phyloP scores from a whole-genome alignment of 768 basidiomycete genomes.

The Clathrus columnatus region DNA sequence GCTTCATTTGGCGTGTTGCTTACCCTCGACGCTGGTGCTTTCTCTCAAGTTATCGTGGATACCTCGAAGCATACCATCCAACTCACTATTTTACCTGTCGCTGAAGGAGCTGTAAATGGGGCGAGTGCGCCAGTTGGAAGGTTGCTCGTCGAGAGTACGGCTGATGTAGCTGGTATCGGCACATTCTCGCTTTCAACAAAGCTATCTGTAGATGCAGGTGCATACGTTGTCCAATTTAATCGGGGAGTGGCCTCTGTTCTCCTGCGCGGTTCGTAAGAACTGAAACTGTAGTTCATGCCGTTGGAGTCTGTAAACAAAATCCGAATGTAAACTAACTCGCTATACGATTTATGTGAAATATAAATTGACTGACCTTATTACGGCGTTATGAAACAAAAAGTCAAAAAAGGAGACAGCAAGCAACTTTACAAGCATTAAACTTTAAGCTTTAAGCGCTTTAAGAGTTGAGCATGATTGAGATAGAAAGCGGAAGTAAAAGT shows the following conservation, averaged over 20 bases:
- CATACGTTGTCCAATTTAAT: conserved; percentile 36
- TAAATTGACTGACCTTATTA: no score
- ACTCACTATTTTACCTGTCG: conserved; percentile 32
- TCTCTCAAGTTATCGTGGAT: conserved; percentile 34
- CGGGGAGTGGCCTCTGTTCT: conserved; percentile 27
- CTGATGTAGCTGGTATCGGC: conserved; percentile 29
- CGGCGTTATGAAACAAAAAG: no score
- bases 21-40: conserved; percentile 43
- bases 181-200: conserved; percentile 31
- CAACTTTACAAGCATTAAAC: no score
- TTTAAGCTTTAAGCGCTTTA: no score
- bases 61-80: conserved; percentile 30
- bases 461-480: no score
- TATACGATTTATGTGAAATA: no score
- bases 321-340: no score
- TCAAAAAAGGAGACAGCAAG: no score
- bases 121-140: conserved; percentile 40
- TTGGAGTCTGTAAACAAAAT: no score
- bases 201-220: conserved; percentile 35
- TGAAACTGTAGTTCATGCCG: background rate
- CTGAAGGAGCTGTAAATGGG: conserved; percentile 31
- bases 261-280: conserved; percentile 4
- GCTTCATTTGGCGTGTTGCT: conserved; percentile 40
- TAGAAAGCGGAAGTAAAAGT: no score
- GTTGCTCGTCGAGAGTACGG: conserved; percentile 35